Conservation (phyloP, 345 rosid genomes). For the Cardamine chenopodiifolia region DNA sequence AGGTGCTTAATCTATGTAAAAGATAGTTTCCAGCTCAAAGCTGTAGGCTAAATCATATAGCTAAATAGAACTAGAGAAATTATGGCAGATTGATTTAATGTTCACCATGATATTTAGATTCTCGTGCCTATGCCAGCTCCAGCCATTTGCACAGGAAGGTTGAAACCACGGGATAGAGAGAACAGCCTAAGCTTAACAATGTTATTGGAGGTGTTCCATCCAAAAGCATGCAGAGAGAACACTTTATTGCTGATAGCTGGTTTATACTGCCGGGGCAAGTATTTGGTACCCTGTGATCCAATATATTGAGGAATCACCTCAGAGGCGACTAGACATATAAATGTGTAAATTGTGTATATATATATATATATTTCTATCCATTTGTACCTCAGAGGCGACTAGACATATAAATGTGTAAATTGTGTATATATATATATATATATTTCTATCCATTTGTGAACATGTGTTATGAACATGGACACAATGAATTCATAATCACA, state of each 20-base stretch:
- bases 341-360: background rate
- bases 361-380: no score
- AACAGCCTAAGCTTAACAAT: slow-evolving; percentile 50
- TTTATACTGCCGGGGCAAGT: slow-evolving; percentile 55
- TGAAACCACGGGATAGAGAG: slow-evolving; percentile 44
- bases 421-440: no score
- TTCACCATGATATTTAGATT: slow-evolving; percentile 59
- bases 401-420: slow-evolving; percentile 31
- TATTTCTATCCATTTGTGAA: no score
- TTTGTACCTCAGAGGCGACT: slow-evolving; percentile 43
- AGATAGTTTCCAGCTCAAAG: slow-evolving; percentile 8
- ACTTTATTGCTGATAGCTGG: slow-evolving; percentile 52
- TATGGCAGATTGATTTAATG: slow-evolving; percentile 34
- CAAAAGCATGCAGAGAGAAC: slow-evolving; percentile 53
- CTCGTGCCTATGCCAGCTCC: slow-evolving; percentile 55
- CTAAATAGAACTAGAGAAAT: background rate
- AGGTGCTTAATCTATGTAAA: slow-evolving; percentile 4
- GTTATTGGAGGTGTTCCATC: slow-evolving; percentile 48
- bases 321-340: slow-evolving; percentile 43
- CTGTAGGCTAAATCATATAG: background rate
- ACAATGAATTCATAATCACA: background rate
- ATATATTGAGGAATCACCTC: slow-evolving; percentile 49
- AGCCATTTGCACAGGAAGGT: slow-evolving; percentile 43
- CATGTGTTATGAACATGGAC: slow-evolving; percentile 18
- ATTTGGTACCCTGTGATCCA: slow-evolving; percentile 75